phyloP scores from a whole-genome alignment of 2,329 filamentous ascomycete species.

The Bretziella fagacearum region DNA sequence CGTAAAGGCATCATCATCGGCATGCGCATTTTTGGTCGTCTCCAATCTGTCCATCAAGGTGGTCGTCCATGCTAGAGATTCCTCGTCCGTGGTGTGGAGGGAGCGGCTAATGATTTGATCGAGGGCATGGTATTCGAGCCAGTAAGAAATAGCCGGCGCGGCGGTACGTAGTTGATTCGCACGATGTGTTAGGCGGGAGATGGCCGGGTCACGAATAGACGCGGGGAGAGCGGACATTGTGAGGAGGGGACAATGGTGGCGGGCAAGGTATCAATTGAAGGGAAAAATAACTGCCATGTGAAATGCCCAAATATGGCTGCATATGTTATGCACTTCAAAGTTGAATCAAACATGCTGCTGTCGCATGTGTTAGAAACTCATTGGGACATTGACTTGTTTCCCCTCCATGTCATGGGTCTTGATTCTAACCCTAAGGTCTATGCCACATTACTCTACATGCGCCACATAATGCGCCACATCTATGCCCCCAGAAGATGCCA shows the following conservation, averaged over 20 bases:
- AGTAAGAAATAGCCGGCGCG: constrained; percentile 84
- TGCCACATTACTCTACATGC: no score
- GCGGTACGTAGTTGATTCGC: constrained; percentile 68
- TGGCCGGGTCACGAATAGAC: constrained; percentile 61
- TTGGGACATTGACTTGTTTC: no score
- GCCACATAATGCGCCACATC: background rate
- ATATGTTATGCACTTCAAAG: no score
- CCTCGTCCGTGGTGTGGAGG: constrained; percentile 62
- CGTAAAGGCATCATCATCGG: constrained; percentile 62
- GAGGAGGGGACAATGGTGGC: background rate
- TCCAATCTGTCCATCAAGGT: constrained; percentile 84
- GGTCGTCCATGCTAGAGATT: constrained; percentile 65
- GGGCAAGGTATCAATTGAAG: background rate
- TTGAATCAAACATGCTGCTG: no score
- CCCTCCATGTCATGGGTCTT: no score
- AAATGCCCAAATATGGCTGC: no score
- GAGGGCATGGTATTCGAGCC: constrained; percentile 88
- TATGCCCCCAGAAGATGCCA: constrained; percentile 30
- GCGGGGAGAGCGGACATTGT: constrained; percentile 33
- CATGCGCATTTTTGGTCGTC: constrained; percentile 54
- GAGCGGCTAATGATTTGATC: constrained; percentile 74
- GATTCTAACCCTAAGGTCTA: no score
- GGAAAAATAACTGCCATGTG: no score
- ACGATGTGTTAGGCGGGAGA: constrained; percentile 67
- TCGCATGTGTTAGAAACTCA: no score